Evolutionary conservation across 169 alveolate species (phyloP), one percentile per base, ranked within the genome.

Genomic region (Plasmodium sp.): DNA sequence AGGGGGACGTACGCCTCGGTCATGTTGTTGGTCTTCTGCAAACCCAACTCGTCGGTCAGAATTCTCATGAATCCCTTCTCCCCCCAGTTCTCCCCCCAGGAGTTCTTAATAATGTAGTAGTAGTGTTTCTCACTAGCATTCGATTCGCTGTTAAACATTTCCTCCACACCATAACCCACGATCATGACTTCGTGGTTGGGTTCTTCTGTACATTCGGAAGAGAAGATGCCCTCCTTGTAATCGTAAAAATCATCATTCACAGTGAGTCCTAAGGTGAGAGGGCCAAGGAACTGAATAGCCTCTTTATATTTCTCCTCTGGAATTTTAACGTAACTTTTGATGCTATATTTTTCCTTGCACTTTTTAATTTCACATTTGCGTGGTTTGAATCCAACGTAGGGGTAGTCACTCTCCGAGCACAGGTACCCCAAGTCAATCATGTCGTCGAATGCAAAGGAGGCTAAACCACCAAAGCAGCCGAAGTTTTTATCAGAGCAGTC

Each of bases 181-280:
- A 96, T 90, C 48, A 96, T 93, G 0, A 97, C 98, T 18, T 97
- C 98, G 77, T 97, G 99, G 73, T 97, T 96, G 12, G 95, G 54
- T 41, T 81, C 72, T 9, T 93, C 93, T 1, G 77, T 95, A 41
- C 98, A 97, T 1, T 80, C 95, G 0, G 96, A 96, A 81, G 93
- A 92, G 62, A 58, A 95, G 7, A 97, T 80, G 2, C 98, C 98
- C 27, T 96, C 97, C 31, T 74, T 58, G 95, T 98, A 98, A 94
- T 84, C 94, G 83, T 97, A 94, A 36, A 95, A 88, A 96, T 97
- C 98, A 36, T 94, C 96, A 56, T 95, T 71, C 39, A 98, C 99
- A 85, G 98, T 98, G 58, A 98, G 94, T 43, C 98, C 98, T 27
- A 98, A 98, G 3, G 98, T 97, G 34, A 98, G 97, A 7, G 98